Evolutionary conservation across 495 filamentous ascomycete genomes (phyloP).

Genomic region (Halenospora varia): DNA sequence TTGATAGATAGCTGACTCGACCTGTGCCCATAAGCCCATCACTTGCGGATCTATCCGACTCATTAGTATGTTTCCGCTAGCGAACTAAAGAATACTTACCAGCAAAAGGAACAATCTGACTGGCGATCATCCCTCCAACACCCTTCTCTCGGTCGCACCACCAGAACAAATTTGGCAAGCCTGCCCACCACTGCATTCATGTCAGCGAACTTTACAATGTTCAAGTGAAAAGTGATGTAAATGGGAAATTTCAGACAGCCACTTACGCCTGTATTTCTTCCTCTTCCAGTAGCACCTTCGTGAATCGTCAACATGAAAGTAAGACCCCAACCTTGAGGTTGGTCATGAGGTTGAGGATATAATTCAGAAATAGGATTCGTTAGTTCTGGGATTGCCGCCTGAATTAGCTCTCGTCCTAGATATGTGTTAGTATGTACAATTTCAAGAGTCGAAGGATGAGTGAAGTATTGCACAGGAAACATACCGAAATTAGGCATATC

Average conservation of each 20-base stretch:
- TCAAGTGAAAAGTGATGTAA: no score
- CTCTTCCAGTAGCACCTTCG: constrained; percentile 44
- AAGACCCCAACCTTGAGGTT: constrained; percentile 58
- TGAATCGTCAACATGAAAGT: constrained; percentile 46
- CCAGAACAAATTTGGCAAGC: constrained; percentile 58
- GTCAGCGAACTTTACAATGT: no score
- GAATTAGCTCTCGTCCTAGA: constrained; percentile 37
- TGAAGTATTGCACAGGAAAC: no score
- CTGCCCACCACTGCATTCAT: constrained; percentile 59
- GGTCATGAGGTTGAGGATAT: constrained; percentile 44
- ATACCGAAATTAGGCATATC: constrained; percentile 45
- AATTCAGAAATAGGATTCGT: constrained; percentile 40
- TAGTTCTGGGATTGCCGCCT: constrained; percentile 47
- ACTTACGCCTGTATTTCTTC: constrained; percentile 40
- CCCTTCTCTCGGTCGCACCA: constrained; percentile 56
- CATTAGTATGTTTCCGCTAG: background rate
- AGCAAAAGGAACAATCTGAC: constrained; percentile 56
- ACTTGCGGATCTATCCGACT: constrained; percentile 31
- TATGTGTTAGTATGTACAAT: no score
- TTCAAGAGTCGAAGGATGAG: no score
- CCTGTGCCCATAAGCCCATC: constrained; percentile 32
- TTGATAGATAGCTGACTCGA: constrained; percentile 36
- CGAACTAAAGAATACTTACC: background rate
- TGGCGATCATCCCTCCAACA: constrained; percentile 51
- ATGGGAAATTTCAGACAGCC: no score